Percentiles rank a stretch among this genome's conserved stretches.
phyloP scores from a whole-genome alignment of 768 basidiomycete species.

The Rhizopogon roseolus region DNA sequence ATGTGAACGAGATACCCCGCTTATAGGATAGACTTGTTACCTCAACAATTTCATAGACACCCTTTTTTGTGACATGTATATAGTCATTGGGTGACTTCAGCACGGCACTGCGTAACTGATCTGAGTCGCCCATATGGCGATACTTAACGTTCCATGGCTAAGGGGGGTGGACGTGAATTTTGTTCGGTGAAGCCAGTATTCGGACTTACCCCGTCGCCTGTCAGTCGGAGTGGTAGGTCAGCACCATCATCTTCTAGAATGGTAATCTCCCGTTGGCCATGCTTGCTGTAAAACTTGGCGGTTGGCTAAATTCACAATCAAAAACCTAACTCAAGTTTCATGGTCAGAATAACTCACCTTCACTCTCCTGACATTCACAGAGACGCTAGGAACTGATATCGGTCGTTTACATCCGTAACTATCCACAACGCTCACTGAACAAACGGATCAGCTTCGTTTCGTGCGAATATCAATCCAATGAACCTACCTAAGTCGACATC shows the following conservation, averaged over 20 bases:
- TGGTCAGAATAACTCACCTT: slow-evolving; percentile 44
- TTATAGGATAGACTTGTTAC: slow-evolving; percentile 33
- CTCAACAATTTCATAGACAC: slow-evolving; percentile 68
- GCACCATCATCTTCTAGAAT: slow-evolving; percentile 73
- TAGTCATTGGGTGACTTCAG: slow-evolving; percentile 65
- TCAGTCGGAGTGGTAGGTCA: slow-evolving; percentile 76
- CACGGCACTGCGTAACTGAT: slow-evolving; percentile 33
- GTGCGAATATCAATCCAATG: neutral
- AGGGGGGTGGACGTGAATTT: neutral
- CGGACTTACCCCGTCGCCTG: slow-evolving; percentile 78
- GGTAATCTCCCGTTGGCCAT: slow-evolving; percentile 49
- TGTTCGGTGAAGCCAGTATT: neutral
- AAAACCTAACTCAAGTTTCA: neutral
- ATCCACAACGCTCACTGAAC: slow-evolving; percentile 80
- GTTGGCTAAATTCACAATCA: slow-evolving; percentile 55
- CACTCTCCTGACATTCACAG: slow-evolving; percentile 78
- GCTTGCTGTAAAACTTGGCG: slow-evolving; percentile 76
- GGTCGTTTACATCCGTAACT: slow-evolving; percentile 80
- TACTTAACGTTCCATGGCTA: slow-evolving; percentile 91
- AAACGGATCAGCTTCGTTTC: slow-evolving; percentile 9
- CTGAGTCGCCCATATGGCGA: slow-evolving; percentile 43
- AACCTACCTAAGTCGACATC: slow-evolving; percentile 71
- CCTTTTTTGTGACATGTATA: slow-evolving; percentile 69
- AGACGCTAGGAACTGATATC: slow-evolving; percentile 70
- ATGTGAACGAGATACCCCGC: neutral